Evolutionary conservation across 306 rosid species (phyloP).

Genomic region (Lathyrus oleraceus): DNA sequence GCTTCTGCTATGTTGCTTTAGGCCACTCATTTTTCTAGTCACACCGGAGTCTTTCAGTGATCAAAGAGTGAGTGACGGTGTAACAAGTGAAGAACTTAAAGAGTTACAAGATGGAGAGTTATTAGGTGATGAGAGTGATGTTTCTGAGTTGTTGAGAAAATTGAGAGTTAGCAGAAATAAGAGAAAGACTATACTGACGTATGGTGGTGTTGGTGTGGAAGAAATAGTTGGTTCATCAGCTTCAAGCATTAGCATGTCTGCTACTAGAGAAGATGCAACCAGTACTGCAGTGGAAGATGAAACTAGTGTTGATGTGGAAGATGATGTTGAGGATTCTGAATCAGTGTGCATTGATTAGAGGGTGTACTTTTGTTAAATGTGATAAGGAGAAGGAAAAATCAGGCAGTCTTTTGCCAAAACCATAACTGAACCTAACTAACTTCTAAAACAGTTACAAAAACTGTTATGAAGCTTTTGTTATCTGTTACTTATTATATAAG

Average conservation of each 20-base stretch:
- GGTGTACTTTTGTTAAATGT: not conserved
- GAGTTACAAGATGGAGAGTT: constrained; percentile 28
- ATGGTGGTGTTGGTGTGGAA: constrained; percentile 15
- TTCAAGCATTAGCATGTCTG: constrained; percentile 45
- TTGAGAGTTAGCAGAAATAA: constrained; percentile 60
- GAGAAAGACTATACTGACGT: constrained; percentile 50
- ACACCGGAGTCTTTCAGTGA: constrained; percentile 19
- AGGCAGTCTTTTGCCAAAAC: too few species aligned
- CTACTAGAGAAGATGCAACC: constrained; percentile 51
- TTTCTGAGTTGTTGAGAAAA: constrained; percentile 60
- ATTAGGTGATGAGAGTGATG: constrained; percentile 44
- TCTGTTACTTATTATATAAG: too few species aligned
- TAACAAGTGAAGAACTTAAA: constrained; percentile 18
- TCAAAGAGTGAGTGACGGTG: constrained; percentile 18
- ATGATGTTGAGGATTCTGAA: constrained; percentile 71
- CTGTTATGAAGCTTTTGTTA: too few species aligned
- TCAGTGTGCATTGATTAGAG: constrained; percentile 50
- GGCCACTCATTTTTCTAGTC: constrained; percentile 39
- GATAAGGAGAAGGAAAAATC: too few species aligned
- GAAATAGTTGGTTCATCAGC: constrained; percentile 61
- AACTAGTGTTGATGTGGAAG: constrained; percentile 42
- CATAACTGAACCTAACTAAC: too few species aligned
- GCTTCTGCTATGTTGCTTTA: constrained; percentile 46
- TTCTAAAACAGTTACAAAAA: too few species aligned
- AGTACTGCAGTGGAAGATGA: constrained; percentile 46